Evolutionary conservation across 1,284 basidiomycete species (phyloP).

Genomic region (Flammula alnicola): DNA sequence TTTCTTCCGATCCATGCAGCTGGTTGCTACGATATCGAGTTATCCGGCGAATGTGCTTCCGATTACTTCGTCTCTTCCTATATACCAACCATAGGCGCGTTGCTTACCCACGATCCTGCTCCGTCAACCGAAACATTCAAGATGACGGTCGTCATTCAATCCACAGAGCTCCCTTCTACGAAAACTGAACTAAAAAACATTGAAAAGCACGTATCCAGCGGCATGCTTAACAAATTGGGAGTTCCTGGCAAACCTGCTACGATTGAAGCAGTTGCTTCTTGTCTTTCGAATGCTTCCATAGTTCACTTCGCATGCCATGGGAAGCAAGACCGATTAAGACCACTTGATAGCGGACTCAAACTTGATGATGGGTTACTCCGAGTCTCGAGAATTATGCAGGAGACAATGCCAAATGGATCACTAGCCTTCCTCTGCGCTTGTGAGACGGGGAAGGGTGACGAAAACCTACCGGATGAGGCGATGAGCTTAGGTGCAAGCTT

Average conservation of each 20-base stretch:
- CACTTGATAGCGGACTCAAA: constrained; percentile 11
- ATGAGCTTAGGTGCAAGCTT: constrained; percentile 24
- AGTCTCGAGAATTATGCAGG: constrained; percentile 12
- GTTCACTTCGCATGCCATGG: constrained; percentile 21
- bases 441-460: constrained; percentile 12
- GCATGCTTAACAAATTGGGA: constrained; percentile 1
- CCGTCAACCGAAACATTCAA: not conserved
- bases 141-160: constrained; percentile 3
- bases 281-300: constrained; percentile 10
- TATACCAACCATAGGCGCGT: constrained; percentile 3
- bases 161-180: constrained; percentile 1
- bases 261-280: not conserved
- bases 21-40: constrained; percentile 1
- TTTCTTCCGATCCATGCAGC: constrained; percentile 16
- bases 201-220: not conserved
- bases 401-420: constrained; percentile 9
- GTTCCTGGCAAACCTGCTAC: constrained; percentile 1
- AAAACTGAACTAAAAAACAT: constrained; percentile 8
- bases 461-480: constrained; percentile 20
- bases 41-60: constrained; percentile 2
- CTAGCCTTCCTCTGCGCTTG: constrained; percentile 10
- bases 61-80: constrained; percentile 12
- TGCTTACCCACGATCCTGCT: not conserved
- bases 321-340: constrained; percentile 8
- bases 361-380: constrained; percentile 4